phyloP scores from a whole-genome alignment of 2,329 filamentous ascomycete species.

The Aspergillus texensis region DNA sequence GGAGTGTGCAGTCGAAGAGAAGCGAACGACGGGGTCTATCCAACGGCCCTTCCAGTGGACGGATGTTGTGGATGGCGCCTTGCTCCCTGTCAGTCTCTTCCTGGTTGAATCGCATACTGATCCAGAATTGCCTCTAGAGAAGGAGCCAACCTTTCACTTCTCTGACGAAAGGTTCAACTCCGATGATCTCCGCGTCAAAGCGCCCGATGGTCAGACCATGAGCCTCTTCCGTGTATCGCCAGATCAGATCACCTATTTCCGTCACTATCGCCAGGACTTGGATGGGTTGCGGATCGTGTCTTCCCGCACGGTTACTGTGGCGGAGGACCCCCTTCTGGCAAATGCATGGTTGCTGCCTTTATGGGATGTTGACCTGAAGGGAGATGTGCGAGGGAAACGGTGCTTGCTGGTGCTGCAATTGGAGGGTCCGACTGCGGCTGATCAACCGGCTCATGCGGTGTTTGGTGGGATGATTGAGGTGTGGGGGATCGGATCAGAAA shows the following conservation, averaged over 20 bases:
- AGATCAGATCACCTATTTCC: neutral
- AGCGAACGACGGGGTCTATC: neutral
- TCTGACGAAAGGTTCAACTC: neutral
- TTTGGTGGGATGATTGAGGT: neutral
- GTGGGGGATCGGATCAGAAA: neutral
- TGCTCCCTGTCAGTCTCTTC: neutral
- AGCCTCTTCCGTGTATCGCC: neutral
- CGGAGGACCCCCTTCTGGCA: neutral
- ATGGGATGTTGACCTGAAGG: neutral
- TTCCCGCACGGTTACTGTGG: neutral
- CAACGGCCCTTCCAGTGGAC: neutral
- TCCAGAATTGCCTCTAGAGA: neutral
- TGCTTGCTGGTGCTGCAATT: neutral
- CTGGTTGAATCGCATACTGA: neutral
- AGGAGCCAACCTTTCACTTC: neutral
- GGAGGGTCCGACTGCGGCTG: neutral
- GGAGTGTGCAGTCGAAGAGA: neutral
- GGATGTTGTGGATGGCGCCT: neutral
- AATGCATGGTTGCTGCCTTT: neutral
- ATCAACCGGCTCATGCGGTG: neutral
- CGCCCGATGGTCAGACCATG: neutral
- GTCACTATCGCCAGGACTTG: neutral
- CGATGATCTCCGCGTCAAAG: neutral
- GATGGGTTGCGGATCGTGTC: neutral
- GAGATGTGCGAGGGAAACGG: neutral